Percentiles rank a stretch among this genome's conserved stretches.
phyloP scores from a whole-genome alignment of 2,329 filamentous ascomycete species.

The Dactylellina cionopaga region DNA sequence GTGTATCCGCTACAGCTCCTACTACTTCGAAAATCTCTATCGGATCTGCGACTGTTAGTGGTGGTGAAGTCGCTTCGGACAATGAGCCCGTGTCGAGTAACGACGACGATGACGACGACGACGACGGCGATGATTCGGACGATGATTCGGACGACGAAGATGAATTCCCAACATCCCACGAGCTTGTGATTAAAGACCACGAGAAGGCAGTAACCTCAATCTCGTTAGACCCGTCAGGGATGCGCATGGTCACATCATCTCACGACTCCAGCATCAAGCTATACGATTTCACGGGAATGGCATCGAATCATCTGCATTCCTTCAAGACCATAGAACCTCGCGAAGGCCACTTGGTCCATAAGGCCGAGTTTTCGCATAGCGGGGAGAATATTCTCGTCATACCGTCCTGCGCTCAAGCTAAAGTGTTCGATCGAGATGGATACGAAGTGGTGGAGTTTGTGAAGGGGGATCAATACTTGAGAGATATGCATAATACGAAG shows the following conservation, averaged over 20 bases:
- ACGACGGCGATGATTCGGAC: slow-evolving; percentile 68
- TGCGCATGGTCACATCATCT: slow-evolving; percentile 86
- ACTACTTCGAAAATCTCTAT: slow-evolving; percentile 52
- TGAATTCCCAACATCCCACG: slow-evolving; percentile 85
- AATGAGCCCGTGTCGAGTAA: slow-evolving; percentile 71
- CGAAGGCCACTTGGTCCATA: slow-evolving; percentile 88
- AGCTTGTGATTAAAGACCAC: slow-evolving; percentile 91
- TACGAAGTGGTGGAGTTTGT: slow-evolving; percentile 86
- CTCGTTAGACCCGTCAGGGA: slow-evolving; percentile 84
- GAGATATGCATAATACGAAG: slow-evolving; percentile 97
- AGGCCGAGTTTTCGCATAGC: slow-evolving; percentile 74
- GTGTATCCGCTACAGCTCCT: slow-evolving; percentile 8
- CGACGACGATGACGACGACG: slow-evolving; percentile 74
- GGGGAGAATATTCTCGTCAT: slow-evolving; percentile 74
- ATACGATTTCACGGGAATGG: slow-evolving; percentile 96
- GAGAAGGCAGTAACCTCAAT: slow-evolving; percentile 85
- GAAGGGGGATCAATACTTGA: slow-evolving; percentile 97
- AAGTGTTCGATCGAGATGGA: slow-evolving; percentile 88
- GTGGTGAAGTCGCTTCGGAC: slow-evolving; percentile 58
- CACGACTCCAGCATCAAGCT: slow-evolving; percentile 91
- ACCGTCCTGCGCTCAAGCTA: slow-evolving; percentile 87
- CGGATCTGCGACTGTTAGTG: slow-evolving; percentile 56
- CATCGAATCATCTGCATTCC: slow-evolving; percentile 88
- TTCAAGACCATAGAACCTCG: slow-evolving; percentile 89
- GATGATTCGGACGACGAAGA: slow-evolving; percentile 76